Percentiles rank a stretch among this genome's conserved stretches.
Evolutionary conservation across 305 asterid species (phyloP).

Genomic region (Withania somnifera): DNA sequence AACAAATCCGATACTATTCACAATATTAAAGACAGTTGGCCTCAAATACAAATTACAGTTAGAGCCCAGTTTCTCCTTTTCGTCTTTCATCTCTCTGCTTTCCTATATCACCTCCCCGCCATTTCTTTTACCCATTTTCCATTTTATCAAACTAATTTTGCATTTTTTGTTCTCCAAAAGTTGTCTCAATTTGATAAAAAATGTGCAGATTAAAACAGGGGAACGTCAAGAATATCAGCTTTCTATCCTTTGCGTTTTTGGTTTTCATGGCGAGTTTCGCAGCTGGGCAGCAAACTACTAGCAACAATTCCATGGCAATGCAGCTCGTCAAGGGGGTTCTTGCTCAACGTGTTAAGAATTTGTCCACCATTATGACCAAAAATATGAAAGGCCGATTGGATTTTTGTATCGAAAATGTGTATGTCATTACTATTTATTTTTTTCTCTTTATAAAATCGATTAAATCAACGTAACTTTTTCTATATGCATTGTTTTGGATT

Average conservation of each 20-base stretch:
- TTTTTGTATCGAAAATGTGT: slow-evolving; percentile 71
- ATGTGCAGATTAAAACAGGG: background rate
- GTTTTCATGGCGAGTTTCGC: slow-evolving; percentile 8
- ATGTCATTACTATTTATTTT: background rate
- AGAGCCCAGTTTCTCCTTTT: background rate
- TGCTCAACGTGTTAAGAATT: slow-evolving; percentile 45
- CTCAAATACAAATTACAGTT: background rate
- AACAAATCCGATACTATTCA: background rate
- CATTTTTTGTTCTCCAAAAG: background rate
- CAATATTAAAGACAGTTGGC: background rate
- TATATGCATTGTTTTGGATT: background rate
- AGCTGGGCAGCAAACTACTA: slow-evolving; percentile 1
- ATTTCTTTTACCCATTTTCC: slow-evolving; percentile 29
- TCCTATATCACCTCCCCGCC: slow-evolving; percentile 77
- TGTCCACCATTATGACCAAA: slow-evolving; percentile 35
- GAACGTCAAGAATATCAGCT: background rate
- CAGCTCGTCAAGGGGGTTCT: slow-evolving; percentile 43
- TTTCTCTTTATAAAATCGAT: background rate
- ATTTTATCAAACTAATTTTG: background rate
- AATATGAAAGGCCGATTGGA: slow-evolving; percentile 39
- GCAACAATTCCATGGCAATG: slow-evolving; percentile 30
- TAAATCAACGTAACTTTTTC: background rate
- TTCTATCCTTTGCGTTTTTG: background rate
- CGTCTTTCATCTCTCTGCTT: background rate
- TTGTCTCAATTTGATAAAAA: background rate